Evolutionary conservation across 2,329 filamentous ascomycete species (phyloP).

Genomic region (Xylariaceae sp.): DNA sequence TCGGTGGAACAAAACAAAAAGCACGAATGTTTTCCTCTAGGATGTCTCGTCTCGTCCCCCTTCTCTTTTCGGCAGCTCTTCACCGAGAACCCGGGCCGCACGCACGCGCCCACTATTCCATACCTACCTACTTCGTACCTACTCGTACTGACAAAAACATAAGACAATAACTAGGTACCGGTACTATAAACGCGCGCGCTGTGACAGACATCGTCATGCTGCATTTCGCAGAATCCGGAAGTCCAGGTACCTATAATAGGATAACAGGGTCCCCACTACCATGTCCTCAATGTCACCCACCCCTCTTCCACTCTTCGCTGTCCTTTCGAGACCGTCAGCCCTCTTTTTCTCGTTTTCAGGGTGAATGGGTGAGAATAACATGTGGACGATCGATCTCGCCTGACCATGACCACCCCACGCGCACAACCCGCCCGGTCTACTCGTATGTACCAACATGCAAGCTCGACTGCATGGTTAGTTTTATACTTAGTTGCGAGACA

Average conservation of each 20-base stretch:
- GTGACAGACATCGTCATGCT: slow-evolving; percentile 5
- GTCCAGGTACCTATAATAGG: background rate
- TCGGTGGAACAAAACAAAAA: slow-evolving; percentile 18
- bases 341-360: background rate
- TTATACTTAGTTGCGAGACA: no score
- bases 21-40: no score
- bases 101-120: slow-evolving; percentile 2
- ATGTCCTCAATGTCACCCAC: background rate
- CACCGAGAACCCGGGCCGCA: slow-evolving; percentile 21
- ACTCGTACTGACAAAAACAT: no score
- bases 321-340: background rate
- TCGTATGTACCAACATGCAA: no score
- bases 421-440: background rate
- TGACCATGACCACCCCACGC: background rate
- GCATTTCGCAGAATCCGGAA: slow-evolving; percentile 8
- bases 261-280: background rate
- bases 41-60: no score
- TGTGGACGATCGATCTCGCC: background rate
- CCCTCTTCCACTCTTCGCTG: background rate
- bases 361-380: background rate
- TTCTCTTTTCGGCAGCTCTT: slow-evolving; percentile 16
- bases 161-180: no score
- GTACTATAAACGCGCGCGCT: no score
- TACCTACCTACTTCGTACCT: no score
- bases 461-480: no score